Conservation (phyloP, 1,284 basidiomycete species). For the Heliocybe sulcata region DNA sequence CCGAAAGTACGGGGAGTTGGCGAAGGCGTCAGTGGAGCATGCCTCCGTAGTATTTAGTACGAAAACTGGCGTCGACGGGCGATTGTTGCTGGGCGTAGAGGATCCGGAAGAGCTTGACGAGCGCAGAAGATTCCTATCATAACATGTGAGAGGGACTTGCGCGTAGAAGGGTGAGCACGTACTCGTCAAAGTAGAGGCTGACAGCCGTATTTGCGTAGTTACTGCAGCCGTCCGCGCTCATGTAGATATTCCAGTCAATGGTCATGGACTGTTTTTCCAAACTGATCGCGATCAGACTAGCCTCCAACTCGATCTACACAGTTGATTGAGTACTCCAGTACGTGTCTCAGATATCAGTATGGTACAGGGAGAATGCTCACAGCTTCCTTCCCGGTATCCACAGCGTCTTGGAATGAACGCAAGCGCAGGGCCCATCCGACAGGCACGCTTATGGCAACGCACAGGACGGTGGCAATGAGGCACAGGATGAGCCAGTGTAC, state of each 20-base stretch:
- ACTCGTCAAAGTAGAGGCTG: constrained; percentile 16
- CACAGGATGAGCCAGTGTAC: neutral
- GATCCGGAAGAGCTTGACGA: neutral
- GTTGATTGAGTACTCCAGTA: neutral
- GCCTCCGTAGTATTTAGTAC: constrained; percentile 13
- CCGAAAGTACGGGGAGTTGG: constrained; percentile 13
- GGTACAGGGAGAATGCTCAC: neutral
- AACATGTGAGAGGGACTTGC: neutral
- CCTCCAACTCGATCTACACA: constrained; percentile 9
- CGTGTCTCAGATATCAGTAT: neutral
- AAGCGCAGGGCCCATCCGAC: constrained; percentile 14
- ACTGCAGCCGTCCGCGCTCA: constrained; percentile 7
- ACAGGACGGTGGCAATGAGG: neutral
- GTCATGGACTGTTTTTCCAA: constrained; percentile 12
- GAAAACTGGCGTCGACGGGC: constrained; percentile 7
- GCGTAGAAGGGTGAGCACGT: neutral
- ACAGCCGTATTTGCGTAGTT: constrained; percentile 11
- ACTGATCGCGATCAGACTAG: constrained; percentile 14
- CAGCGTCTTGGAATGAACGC: constrained; percentile 9
- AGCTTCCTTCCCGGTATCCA: neutral
- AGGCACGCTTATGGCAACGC: constrained; percentile 8
- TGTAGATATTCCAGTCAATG: constrained; percentile 12
- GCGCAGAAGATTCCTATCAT: constrained; percentile 11
- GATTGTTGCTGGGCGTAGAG: constrained; percentile 8
- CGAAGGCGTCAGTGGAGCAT: constrained; percentile 6